A percentile compares a stretch with the other conserved stretches of the same genome.
phyloP scores from a whole-genome alignment of 768 basidiomycete species.

The Suillus subaureus region DNA sequence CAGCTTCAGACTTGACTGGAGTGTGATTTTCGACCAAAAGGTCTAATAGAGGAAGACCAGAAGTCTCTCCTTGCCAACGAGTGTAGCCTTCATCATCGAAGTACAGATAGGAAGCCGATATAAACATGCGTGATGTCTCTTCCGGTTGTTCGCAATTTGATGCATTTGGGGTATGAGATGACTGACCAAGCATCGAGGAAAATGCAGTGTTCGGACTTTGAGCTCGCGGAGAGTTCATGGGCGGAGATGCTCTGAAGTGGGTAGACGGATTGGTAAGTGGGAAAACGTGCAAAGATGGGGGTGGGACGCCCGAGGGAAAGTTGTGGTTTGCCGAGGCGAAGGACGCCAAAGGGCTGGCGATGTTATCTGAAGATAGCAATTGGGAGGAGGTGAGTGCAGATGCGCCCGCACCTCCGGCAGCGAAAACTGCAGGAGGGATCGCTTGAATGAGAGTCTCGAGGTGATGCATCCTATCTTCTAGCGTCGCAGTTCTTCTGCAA shows the following conservation, averaged over 20 bases:
- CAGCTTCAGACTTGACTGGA: conserved; percentile 38
- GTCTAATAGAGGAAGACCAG: conserved; percentile 87
- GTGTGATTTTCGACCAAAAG: conserved; percentile 74
- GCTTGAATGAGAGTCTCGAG: conserved; percentile 84
- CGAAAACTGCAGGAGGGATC: conserved; percentile 80
- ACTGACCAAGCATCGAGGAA: conserved; percentile 41
- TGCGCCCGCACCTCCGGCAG: conserved; percentile 50
- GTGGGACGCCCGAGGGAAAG: conserved; percentile 66
- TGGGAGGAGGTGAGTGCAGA: conserved; percentile 31
- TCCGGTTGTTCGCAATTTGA: conserved; percentile 48
- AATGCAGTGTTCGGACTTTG: conserved; percentile 47
- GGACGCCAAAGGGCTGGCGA: conserved; percentile 36
- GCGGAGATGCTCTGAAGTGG: conserved; percentile 60
- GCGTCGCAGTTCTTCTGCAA: conserved; percentile 71
- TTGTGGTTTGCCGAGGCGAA: conserved; percentile 43
- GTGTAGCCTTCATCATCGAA: conserved; percentile 88
- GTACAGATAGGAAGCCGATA: conserved; percentile 82
- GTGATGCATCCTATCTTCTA: conserved; percentile 89
- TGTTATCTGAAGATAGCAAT: conserved; percentile 35
- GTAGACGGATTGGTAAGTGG: conserved; percentile 82
- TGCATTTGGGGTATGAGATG: conserved; percentile 29
- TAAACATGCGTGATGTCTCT: conserved; percentile 61
- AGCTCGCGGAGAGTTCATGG: conserved; percentile 45
- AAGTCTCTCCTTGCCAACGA: conserved; percentile 91
- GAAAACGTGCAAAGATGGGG: conserved; percentile 75